phyloP scores from a whole-genome alignment of 2,329 filamentous ascomycete species.

The Penicillium occitanis region DNA sequence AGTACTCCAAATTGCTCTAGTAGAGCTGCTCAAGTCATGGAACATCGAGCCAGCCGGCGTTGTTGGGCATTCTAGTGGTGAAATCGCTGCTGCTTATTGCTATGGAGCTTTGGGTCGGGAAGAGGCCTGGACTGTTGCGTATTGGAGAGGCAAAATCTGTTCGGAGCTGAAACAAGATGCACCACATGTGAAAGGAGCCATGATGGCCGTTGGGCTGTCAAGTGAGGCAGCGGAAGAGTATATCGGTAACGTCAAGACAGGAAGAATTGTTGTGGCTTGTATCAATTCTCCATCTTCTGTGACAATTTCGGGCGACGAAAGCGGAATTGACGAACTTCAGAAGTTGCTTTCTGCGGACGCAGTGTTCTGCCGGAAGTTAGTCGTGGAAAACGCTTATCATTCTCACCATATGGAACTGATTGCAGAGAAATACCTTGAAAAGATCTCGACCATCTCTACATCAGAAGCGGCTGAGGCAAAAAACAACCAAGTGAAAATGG shows the following conservation, averaged over 20 bases:
- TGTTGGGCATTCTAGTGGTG: slow-evolving; percentile 50
- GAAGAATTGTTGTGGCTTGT: background rate
- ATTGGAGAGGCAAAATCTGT: background rate
- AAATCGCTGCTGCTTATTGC: slow-evolving; percentile 50
- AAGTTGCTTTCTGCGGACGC: slow-evolving; percentile 24
- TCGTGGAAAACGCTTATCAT: slow-evolving; percentile 35
- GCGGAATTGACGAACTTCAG: slow-evolving; percentile 29
- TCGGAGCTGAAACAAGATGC: background rate
- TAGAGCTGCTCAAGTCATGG: slow-evolving; percentile 25
- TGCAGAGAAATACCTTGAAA: slow-evolving; percentile 28
- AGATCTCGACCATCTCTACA: background rate
- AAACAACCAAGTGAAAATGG: slow-evolving; percentile 11
- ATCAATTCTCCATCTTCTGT: background rate
- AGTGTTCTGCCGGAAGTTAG: slow-evolving; percentile 31
- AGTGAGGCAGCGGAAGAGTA: background rate
- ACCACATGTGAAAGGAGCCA: background rate
- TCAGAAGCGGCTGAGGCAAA: background rate
- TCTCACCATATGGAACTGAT: slow-evolving; percentile 30
- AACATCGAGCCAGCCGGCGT: slow-evolving; percentile 37
- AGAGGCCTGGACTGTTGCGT: background rate
- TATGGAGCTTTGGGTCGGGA: slow-evolving; percentile 32
- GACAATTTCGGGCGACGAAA: slow-evolving; percentile 30
- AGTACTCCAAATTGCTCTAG: slow-evolving; percentile 25
- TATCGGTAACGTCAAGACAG: background rate
- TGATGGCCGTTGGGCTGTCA: background rate